Evolutionary conservation across 345 rosid genomes (phyloP).

Genomic region (Syzygium grande): DNA sequence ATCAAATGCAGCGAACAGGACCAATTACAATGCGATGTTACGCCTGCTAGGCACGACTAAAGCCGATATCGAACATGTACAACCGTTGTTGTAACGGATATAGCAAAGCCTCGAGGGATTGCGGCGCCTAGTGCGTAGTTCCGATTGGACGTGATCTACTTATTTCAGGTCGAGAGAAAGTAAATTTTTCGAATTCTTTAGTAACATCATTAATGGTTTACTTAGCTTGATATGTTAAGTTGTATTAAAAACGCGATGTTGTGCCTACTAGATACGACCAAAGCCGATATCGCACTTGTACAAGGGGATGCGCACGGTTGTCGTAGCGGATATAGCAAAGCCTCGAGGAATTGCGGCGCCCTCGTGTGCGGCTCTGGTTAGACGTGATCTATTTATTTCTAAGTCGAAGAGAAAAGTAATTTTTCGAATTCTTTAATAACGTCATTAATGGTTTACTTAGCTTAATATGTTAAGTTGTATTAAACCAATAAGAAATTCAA

Average conservation of each 20-base stretch:
- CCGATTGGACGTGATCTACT: neutral
- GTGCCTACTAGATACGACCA: too few relatives aligned
- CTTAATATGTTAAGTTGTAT: neutral
- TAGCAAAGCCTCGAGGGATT: too few relatives aligned
- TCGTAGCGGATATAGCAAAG: neutral
- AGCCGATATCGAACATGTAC: neutral
- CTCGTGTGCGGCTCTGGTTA: neutral
- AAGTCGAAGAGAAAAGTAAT: neutral
- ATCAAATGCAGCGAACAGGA: fast-evolving
- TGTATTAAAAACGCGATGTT: neutral
- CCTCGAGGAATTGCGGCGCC: neutral
- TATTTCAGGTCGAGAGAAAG: neutral
- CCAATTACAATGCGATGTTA: neutral
- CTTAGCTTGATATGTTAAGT: neutral
- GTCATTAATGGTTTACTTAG: too few relatives aligned
- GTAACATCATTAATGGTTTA: neutral
- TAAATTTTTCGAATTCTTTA: neutral
- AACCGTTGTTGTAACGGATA: neutral
- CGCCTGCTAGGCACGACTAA: neutral
- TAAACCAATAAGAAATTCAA: neutral
- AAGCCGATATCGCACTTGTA: too few relatives aligned
- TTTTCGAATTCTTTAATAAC: too few relatives aligned
- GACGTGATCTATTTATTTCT: neutral
- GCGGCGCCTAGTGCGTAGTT: neutral
- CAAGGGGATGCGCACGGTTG: too few relatives aligned